These are phyloP conservation scores for Populus tremula DNA, from an alignment of 345 rosid genomes.

Conservation along the genomic window DNA sequence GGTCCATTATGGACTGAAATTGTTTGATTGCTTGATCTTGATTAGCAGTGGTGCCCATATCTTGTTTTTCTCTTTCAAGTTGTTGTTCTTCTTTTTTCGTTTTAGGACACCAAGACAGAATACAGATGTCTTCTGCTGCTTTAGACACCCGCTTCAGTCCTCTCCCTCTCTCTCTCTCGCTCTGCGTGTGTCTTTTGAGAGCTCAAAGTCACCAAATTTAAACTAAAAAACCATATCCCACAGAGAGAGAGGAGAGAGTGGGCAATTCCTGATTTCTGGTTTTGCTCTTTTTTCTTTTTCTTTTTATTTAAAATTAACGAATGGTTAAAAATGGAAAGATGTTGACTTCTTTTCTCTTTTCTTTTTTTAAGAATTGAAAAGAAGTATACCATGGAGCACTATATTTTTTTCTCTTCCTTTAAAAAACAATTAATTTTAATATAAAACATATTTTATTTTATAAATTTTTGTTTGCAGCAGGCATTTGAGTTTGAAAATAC, in stretches of 20 bases:
- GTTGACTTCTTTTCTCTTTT: too few relatives aligned
- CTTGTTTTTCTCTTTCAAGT: conserved; percentile 6
- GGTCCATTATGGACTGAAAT: conserved; percentile 63
- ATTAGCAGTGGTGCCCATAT: conserved; percentile 46
- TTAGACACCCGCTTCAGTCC: neutral
- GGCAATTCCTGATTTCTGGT: neutral
- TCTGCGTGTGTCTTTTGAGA: neutral
- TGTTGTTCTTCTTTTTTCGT: too few relatives aligned
- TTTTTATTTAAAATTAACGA: neutral
- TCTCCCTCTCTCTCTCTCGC: neutral
- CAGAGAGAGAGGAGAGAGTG: neutral
- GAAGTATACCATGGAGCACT: too few relatives aligned
- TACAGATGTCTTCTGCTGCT: neutral
- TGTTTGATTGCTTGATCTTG: conserved; percentile 65
- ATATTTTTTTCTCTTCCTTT: too few relatives aligned
- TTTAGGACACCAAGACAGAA: neutral
- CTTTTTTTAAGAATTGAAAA: too few relatives aligned
- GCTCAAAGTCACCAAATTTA: conserved; percentile 1
- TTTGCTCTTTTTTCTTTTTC: neutral
- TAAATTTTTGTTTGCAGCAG: too few relatives aligned
- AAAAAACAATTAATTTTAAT: too few relatives aligned
- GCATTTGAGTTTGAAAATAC: too few relatives aligned
- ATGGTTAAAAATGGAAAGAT: neutral
- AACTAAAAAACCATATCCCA: neutral
- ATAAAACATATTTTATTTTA: too few relatives aligned